Percentiles rank a stretch among this genome's conserved stretches.
phyloP scores from a whole-genome alignment of 2,329 filamentous ascomycete genomes.

The Aspergillus hortae region DNA sequence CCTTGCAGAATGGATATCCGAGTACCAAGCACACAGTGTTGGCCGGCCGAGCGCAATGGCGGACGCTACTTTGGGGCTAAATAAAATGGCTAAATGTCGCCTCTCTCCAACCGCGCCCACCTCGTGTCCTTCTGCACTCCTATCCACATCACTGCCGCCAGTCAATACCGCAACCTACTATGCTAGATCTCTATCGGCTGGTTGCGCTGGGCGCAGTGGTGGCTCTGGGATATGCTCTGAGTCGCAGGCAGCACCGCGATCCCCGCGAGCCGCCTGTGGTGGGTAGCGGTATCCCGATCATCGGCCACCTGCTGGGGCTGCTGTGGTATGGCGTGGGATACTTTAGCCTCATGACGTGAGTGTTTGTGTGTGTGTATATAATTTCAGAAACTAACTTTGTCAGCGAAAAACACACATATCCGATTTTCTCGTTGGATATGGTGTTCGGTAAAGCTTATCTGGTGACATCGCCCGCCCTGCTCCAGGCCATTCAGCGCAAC shows the following conservation, averaged over 20 bases:
- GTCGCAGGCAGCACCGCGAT: constrained; percentile 13
- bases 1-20: no score
- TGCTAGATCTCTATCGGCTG: no score
- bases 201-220: no score
- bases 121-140: no score
- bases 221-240: no score
- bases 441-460: constrained; percentile 25
- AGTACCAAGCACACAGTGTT: no score
- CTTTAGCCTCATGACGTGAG: constrained; percentile 17
- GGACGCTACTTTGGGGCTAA: no score
- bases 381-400: not conserved
- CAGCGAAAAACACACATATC: constrained; percentile 14
- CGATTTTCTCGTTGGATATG: constrained; percentile 22
- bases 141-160: no score
- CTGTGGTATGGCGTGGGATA: constrained; percentile 22
- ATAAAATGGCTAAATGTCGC: no score
- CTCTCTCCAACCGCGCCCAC: no score
- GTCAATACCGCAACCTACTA: no score
- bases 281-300: constrained; percentile 18
- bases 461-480: constrained; percentile 21
- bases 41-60: no score
- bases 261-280: constrained; percentile 24
- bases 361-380: not conserved
- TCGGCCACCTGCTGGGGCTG: constrained; percentile 25
- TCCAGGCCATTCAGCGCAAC: constrained; percentile 23